A percentile compares a stretch with the other conserved stretches of the same genome.
phyloP scores from a whole-genome alignment of 1,139 yeast genomes.

The Cylindricascospora bacillispora region DNA sequence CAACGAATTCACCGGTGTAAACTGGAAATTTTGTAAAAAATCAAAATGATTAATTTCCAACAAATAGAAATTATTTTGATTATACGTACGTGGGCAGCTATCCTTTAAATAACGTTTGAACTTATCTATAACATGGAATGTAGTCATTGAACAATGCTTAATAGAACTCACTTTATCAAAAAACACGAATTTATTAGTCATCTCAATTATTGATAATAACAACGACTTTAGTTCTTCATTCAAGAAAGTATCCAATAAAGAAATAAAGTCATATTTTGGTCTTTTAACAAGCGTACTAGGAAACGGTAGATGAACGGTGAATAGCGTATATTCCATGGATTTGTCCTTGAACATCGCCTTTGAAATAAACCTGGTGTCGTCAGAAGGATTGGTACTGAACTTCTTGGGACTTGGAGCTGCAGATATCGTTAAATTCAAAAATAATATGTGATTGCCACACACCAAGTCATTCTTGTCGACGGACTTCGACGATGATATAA shows the following conservation, averaged over 20 bases:
- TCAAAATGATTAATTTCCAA: constrained; percentile 1
- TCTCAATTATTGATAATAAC: constrained; percentile 13
- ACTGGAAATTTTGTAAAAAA: constrained; percentile 1
- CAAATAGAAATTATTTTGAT: neutral
- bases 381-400: no score
- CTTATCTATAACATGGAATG: constrained; percentile 14
- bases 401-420: no score
- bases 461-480: no score
- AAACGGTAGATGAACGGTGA: constrained; percentile 13
- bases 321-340: neutral
- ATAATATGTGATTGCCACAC: no score
- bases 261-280: constrained; percentile 39
- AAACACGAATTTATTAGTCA: constrained; percentile 12
- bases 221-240: constrained; percentile 25
- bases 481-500: no score
- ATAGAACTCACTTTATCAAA: constrained; percentile 23
- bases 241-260: constrained; percentile 26
- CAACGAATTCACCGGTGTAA: neutral
- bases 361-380: no score
- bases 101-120: constrained; percentile 14
- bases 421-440: no score
- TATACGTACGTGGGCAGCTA: neutral
- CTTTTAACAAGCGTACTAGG: constrained; percentile 64
- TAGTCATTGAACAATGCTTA: constrained; percentile 12
- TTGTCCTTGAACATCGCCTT: no score